Evolutionary conservation across 257 asterid genomes (phyloP), one percentile per base, ranked within the genome.

Genomic region (Solanum piurae): DNA sequence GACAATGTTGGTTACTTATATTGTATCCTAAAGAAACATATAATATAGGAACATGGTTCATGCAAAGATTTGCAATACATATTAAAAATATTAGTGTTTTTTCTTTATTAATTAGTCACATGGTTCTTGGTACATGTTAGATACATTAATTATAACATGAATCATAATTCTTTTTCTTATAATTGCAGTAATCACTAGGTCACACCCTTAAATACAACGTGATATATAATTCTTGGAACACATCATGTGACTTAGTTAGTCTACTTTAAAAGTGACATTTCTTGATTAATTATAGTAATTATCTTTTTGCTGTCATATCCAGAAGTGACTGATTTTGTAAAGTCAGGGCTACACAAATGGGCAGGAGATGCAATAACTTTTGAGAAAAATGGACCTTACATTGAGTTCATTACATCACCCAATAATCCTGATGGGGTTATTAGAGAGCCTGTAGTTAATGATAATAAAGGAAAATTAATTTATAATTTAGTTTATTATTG

Each of bases 401-500:
- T 95, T 2, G 98, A 96, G 80, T 38, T 96, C 62, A 95, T 96
- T 69, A 95, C 99, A 1, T 89, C 98, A 8, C 98, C 98, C 4
- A 96, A 93, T 60, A 97, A 97, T 87, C 98, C 98, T 0, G 95
- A 90, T 25, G 98, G 98, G 3, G 84, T 62, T 23, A 89, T 76
- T 6, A 87, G 97, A 72, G 92, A 92, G 83, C 91, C 96, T 9
- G 94, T 93, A 18, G 96, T 95, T 55, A 93, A 95, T 37, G 68
- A 89, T 11, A 77, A 87, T 9, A 37, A 90, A 82, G 98, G 98
- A 76, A 88, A 62, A 88, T 71, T 91, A 6, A 86, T 97, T 62
- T 91, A 95, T 85, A 98, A 97, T 69, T 92, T 95, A 13, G 99
- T 98, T 27, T 97, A 95, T 84, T 95, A 95, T 76, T 97, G 99